Conservation (phyloP, 768 basidiomycete genomes). For the Dacryopinax primogenitus region DNA sequence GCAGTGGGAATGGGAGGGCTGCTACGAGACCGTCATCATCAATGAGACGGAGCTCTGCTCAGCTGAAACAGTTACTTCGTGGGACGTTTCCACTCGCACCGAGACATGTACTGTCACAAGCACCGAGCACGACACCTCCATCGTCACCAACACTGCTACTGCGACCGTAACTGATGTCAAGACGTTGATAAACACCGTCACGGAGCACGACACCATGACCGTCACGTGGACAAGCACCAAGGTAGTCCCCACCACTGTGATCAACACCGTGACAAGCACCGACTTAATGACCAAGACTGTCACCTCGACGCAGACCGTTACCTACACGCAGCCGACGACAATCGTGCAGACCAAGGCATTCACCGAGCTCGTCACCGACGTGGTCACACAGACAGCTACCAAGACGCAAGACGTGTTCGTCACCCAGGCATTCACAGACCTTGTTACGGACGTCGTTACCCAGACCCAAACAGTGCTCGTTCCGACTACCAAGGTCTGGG, state of each 20-base stretch:
- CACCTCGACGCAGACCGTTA: constrained; percentile 14
- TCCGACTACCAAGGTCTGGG: constrained; percentile 53
- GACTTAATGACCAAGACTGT: constrained; percentile 17
- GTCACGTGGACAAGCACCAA: constrained; percentile 22
- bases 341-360: constrained; percentile 29
- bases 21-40: constrained; percentile 54
- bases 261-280: not conserved
- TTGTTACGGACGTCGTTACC: constrained; percentile 1
- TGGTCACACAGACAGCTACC: constrained; percentile 9
- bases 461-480: constrained; percentile 25
- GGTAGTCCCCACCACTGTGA: constrained; percentile 19
- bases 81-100: constrained; percentile 3
- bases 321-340: not conserved
- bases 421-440: constrained; percentile 11
- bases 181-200: constrained; percentile 35
- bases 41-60: constrained; percentile 24
- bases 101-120: constrained; percentile 14
- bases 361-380: constrained; percentile 24
- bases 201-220: constrained; percentile 10
- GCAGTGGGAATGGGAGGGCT: constrained; percentile 33
- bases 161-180: constrained; percentile 25
- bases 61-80: not conserved
- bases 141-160: constrained; percentile 23
- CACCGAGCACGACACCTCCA: constrained; percentile 9
- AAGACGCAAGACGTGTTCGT: constrained; percentile 10